Percentiles rank a stretch among this genome's conserved stretches.
phyloP scores from a whole-genome alignment of 2,329 filamentous ascomycete species.

The Trichoderma breve region DNA sequence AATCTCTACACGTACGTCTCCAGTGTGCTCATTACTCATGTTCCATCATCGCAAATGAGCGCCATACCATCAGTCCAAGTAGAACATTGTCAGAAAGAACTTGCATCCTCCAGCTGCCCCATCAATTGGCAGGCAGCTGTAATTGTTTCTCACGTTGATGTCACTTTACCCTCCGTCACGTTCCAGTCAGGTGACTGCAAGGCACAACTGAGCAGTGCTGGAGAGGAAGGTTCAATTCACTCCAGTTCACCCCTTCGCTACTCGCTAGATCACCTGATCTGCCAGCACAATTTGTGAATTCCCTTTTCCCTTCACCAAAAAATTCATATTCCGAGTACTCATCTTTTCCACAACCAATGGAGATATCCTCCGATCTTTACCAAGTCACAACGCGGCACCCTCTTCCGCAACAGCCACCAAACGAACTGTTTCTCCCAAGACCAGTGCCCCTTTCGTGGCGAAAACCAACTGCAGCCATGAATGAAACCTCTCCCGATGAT shows the following conservation, averaged over 20 bases:
- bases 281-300: background rate
- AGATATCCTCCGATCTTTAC: background rate
- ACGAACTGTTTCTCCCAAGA: fast-evolving
- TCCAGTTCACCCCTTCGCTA: background rate
- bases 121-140: background rate
- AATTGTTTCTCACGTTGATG: background rate
- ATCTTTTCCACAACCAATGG: background rate
- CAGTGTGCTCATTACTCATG: background rate
- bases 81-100: background rate
- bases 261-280: background rate
- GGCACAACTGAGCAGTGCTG: background rate
- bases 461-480: background rate
- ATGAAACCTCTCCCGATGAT: background rate
- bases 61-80: background rate
- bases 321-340: background rate
- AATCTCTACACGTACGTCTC: background rate
- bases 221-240: background rate
- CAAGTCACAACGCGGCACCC: background rate
- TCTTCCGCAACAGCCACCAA: background rate
- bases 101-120: background rate
- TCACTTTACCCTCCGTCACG: background rate
- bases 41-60: background rate
- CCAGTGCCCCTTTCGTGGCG: too few relatives aligned
- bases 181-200: background rate
- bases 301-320: fast-evolving